Evolutionary conservation across 768 basidiomycete genomes (phyloP), one percentile per base, ranked within the genome.

Genomic region (Phanerochaete sordida): DNA sequence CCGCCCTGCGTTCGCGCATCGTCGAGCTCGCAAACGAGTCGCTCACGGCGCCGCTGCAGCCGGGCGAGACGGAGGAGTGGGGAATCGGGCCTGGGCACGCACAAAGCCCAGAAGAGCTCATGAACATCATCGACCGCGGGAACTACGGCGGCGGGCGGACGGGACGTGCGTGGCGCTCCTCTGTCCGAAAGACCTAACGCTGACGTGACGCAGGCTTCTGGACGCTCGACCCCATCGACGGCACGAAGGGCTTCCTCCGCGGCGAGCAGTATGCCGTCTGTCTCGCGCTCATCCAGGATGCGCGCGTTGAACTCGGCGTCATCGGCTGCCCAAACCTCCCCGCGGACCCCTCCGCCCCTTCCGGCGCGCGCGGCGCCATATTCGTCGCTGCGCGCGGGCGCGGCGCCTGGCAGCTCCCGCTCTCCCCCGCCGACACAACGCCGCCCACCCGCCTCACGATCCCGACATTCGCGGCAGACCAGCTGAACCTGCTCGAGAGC

Each of bases 251-350:
- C 1, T 95, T 97, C 78, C 79, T 96, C 23, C 84, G 95, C 3
- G 93, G 93, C 3, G 93, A 89, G 59, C 95, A 97, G 72, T 97
- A 93, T 69, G 94, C 94, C 4, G 91, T 97, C 21, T 96, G 95
- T 72, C 75, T 97, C 11, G 88, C 93, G 0, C 77, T 97, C 57
- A 85, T 96, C 68, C 79, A 91, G 45, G 85, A 95, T 63, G 81
- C 88, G 0, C 72, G 85, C 54, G 91, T 93, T 35, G 79, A 92
- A 68, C 78, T 97, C 2, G 94, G 92, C 5, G 85, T 95, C 19
- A 88, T 95, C 64, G 94, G 93, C 7, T 97, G 95, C 72, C 96
- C 96, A 1, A 99, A 99, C 73, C 79, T 98, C 19, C 89, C 86
- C 11, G 73, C 85, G 39, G 77, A 84, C 65, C 72, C 75, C 3